Evolutionary conservation across 2,329 filamentous ascomycete species (phyloP), one percentile per base, ranked within the genome.

Genomic region (Aspergillus sp.): DNA sequence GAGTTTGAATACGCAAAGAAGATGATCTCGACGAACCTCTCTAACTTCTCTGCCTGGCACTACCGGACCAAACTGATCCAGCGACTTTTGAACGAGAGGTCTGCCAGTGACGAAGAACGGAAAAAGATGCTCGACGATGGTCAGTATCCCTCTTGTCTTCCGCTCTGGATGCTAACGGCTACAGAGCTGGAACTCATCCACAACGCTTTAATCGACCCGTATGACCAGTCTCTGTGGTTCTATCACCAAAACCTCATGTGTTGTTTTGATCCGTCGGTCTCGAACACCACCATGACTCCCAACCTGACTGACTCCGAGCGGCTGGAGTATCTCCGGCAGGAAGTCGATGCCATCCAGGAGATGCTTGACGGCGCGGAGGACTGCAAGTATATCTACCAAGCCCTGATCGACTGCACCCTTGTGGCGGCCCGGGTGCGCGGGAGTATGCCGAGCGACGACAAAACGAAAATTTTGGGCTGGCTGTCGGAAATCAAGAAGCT

Each of bases 31-130:
- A 66, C 63, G n/a, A 83, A 93, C 48, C 68, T 98, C 29, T 93
- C 84, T 25, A 98, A 98, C 57, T 98, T 96, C 57, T 95, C 86
- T 3, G 91, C 91, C 2, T 96, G 91, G 89, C 91, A 98, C 56
- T 82, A 82, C 52, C 78, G 91, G 32, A 86, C 82, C 45, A 84
- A 83, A 51, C 69, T 96, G 14, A 91, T 95, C 34, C 76, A 83
- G 26, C 72, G 74, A 25, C 61, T 95, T 13, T 65, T 96, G 30
- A 63, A 75, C 12, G 83, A 93, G 58, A 73, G 84, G 30, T 60
- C 67, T 0, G 80, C 84, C 2, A 72, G 74, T 39, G 69, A 75
- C 30, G 62, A 58, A 13, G 72, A 75, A 29, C 72, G 91, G 34
- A 73, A 69, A 47, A 63, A 66, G 24, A 81, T 94, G 49, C 66